These are phyloP conservation scores for Beauveria medogensis DNA, from an alignment of 2,329 filamentous ascomycete species.

Conservation along the genomic window DNA sequence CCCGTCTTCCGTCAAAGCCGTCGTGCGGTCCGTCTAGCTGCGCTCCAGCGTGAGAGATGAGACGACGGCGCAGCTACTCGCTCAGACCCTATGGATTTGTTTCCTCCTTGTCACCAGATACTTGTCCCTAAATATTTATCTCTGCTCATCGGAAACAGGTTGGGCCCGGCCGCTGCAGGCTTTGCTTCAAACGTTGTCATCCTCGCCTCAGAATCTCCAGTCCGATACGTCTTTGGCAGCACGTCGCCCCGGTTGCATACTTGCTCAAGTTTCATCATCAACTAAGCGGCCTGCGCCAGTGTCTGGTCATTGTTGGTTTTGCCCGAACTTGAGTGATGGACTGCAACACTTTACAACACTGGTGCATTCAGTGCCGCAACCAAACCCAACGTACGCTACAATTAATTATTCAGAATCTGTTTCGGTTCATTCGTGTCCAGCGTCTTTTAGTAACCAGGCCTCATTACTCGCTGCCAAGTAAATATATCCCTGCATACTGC, in stretches of 20 bases:
- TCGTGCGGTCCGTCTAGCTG: not conserved
- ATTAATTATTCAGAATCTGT: no score
- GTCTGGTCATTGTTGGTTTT: no score
- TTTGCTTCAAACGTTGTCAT: not conserved
- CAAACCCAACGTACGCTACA: no score
- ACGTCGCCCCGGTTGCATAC: not conserved
- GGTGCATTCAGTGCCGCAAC: no score
- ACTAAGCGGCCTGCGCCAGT: no score
- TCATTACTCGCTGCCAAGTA: not conserved
- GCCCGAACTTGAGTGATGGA: no score
- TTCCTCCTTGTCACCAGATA: not conserved
- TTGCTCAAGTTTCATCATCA: not conserved
- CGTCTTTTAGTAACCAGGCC: not conserved
- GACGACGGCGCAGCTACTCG: not conserved
- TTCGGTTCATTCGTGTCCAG: no score
- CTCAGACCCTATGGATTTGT: not conserved
- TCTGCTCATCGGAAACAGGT: not conserved
- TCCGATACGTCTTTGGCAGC: not conserved
- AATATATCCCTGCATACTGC: not conserved
- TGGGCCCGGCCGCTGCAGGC: not conserved
- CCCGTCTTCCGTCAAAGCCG: not conserved
- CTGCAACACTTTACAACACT: no score
- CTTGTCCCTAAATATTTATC: not conserved
- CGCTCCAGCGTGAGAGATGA: not conserved
- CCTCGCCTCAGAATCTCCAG: not conserved